A percentile compares a stretch with the other conserved stretches of the same genome.
Evolutionary conservation across 2,329 filamentous ascomycete species (phyloP).

Genomic region (Pseudohalonectria lignicola): DNA sequence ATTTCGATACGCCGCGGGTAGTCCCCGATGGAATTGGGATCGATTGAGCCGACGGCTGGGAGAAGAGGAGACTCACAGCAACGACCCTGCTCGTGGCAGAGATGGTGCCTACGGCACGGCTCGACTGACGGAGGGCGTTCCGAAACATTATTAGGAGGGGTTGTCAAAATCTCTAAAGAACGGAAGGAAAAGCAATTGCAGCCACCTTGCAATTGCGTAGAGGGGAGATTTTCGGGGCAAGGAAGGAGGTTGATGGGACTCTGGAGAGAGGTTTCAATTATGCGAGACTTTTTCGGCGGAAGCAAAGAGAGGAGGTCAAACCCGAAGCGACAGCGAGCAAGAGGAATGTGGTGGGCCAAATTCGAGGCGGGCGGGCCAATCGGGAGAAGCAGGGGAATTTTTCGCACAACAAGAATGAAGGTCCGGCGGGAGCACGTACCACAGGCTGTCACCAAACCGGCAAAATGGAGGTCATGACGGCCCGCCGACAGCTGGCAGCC

Average conservation of each 20-base stretch:
- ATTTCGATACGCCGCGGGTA: slow-evolving; percentile 25
- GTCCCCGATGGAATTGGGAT: slow-evolving; percentile 34
- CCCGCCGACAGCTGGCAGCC: neutral
- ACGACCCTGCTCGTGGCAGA: slow-evolving; percentile 85
- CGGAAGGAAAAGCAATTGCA: slow-evolving; percentile 51
- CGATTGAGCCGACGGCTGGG: slow-evolving; percentile 18
- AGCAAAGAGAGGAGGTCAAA: too few species aligned
- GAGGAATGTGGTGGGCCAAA: neutral
- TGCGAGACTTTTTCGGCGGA: slow-evolving; percentile 1
- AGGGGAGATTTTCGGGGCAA: slow-evolving; percentile 38
- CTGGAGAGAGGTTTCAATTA: neutral
- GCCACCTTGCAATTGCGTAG: slow-evolving; percentile 46
- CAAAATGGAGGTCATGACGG: neutral
- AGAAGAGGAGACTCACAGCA: slow-evolving; percentile 65
- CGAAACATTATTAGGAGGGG: slow-evolving; percentile 73
- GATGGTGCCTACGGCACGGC: slow-evolving; percentile 88
- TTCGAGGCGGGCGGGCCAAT: neutral
- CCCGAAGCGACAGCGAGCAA: neutral
- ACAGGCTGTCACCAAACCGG: neutral
- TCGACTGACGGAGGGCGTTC: slow-evolving; percentile 94
- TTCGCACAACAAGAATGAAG: neutral
- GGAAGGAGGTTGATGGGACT: neutral
- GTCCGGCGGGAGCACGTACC: neutral
- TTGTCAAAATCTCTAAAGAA: slow-evolving; percentile 37
- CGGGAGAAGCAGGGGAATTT: neutral